Conservation (phyloP, 306 rosid genomes). For the Luffa aegyptiaca region DNA sequence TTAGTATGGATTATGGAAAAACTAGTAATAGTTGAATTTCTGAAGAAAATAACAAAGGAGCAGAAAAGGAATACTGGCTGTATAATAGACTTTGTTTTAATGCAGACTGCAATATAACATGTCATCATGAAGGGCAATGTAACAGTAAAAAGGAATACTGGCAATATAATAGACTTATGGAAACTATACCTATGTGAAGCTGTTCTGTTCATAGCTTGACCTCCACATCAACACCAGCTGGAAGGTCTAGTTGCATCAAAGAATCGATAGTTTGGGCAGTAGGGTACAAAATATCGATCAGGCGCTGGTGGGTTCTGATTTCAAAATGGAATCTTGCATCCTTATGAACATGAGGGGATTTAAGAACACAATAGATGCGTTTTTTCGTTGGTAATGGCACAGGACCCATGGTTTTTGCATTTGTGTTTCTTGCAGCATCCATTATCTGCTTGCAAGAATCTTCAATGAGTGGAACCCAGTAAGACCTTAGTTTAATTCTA, state of each 20-base stretch:
- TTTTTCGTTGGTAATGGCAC: conserved; percentile 96
- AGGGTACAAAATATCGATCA: conserved; percentile 85
- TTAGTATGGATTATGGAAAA: neutral
- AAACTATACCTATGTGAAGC: conserved; percentile 17
- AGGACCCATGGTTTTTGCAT: conserved; percentile 97
- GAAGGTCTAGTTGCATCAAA: conserved; percentile 90
- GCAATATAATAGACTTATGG: neutral
- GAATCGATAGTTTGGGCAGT: conserved; percentile 96
- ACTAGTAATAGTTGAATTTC: neutral
- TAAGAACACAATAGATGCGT: conserved; percentile 72
- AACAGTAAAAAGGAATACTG: neutral
- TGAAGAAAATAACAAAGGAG: neutral
- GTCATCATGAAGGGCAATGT: neutral
- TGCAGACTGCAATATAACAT: neutral
- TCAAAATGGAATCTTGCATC: conserved; percentile 96
- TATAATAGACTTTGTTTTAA: neutral
- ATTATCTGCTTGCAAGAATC: conserved; percentile 97
- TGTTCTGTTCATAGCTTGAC: conserved; percentile 62
- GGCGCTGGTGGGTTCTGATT: conserved; percentile 93
- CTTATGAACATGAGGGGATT: conserved; percentile 88
- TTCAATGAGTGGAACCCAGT: conserved; percentile 83
- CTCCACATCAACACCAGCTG: conserved; percentile 98
- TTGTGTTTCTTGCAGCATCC: conserved; percentile 86
- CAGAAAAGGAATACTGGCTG: neutral
- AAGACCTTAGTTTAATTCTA: conserved; percentile 91